Percentiles rank a stretch among this genome's conserved stretches.
Conservation (phyloP, 176 grass and related monocot genomes). For the Tillandsia leiboldiana region DNA sequence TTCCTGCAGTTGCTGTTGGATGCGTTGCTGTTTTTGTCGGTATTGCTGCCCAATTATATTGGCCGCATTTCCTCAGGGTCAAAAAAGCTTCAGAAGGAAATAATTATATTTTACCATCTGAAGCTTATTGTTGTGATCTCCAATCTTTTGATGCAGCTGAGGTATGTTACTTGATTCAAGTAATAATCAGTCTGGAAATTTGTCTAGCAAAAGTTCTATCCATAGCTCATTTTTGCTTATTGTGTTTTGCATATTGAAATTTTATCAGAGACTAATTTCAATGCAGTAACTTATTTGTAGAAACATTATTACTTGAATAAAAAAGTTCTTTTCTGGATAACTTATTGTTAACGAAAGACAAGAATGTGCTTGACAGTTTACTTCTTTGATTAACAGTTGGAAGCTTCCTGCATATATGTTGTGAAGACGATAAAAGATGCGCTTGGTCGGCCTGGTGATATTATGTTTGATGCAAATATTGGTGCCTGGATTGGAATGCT, state of each 20-base stretch:
- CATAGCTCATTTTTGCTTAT: neutral
- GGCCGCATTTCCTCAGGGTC: constrained; percentile 27
- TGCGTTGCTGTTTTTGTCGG: constrained; percentile 53
- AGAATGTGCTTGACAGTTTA: constrained; percentile 3
- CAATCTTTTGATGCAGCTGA: constrained; percentile 35
- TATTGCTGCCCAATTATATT: constrained; percentile 40
- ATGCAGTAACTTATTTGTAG: too few species aligned
- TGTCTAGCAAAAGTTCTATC: neutral
- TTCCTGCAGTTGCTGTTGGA: constrained; percentile 38
- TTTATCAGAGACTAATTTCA: neutral
- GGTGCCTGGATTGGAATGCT: constrained; percentile 64
- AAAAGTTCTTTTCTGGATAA: too few species aligned
- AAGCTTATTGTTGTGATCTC: constrained; percentile 34
- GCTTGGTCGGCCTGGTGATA: constrained; percentile 41
- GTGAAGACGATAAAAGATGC: constrained; percentile 71
- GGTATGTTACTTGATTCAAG: constrained; percentile 27
- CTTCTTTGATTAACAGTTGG: constrained; percentile 36
- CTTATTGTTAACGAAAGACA: too few species aligned
- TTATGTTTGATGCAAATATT: constrained; percentile 44
- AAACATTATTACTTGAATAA: too few species aligned
- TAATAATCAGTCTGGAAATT: neutral
- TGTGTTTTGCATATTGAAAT: neutral
- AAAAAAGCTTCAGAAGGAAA: constrained; percentile 30
- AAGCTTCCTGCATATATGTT: constrained; percentile 45
- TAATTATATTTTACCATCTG: constrained; percentile 31